These are phyloP conservation scores for Gaillardinia entomophila DNA, from an alignment of 805 yeast genomes.

Conservation along the genomic window DNA sequence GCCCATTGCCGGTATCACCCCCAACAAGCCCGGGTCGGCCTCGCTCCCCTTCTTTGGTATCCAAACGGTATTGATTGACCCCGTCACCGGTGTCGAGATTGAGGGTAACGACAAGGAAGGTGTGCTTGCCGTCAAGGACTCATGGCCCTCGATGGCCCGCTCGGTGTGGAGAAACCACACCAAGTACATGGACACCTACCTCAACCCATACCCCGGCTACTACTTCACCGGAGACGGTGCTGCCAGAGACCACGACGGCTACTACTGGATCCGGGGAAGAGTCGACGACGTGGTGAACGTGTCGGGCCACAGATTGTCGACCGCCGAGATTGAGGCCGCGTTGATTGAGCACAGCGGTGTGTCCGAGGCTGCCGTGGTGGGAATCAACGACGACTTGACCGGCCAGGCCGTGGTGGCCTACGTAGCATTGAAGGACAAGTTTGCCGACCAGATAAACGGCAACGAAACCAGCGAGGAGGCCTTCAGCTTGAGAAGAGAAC, in stretches of 20 bases:
- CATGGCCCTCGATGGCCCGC: slow-evolving; percentile 88
- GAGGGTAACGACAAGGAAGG: slow-evolving; percentile 72
- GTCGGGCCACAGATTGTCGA: slow-evolving; percentile 81
- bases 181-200: slow-evolving; percentile 73
- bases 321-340: slow-evolving; percentile 85
- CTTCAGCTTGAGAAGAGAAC: slow-evolving; percentile 52
- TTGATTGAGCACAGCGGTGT: slow-evolving; percentile 65
- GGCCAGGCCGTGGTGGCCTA: slow-evolving; percentile 85
- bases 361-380: slow-evolving; percentile 80
- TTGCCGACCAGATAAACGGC: slow-evolving; percentile 18
- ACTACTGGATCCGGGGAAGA: slow-evolving; percentile 80
- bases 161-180: slow-evolving; percentile 73
- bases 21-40: slow-evolving; percentile 83
- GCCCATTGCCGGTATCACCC: slow-evolving; percentile 69
- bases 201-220: slow-evolving; percentile 74
- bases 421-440: slow-evolving; percentile 61
- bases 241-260: slow-evolving; percentile 78
- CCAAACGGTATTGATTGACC: slow-evolving; percentile 66
- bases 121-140: slow-evolving; percentile 61
- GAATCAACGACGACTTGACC: slow-evolving; percentile 75
- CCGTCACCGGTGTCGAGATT: slow-evolving; percentile 66
- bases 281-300: slow-evolving; percentile 88
- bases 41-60: slow-evolving; percentile 83
- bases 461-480: slow-evolving; percentile 39
- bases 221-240: slow-evolving; percentile 91